A percentile compares a stretch with the other conserved stretches of the same genome.
Evolutionary conservation across 768 basidiomycete genomes (phyloP).

Genomic region (Mycena floridula): DNA sequence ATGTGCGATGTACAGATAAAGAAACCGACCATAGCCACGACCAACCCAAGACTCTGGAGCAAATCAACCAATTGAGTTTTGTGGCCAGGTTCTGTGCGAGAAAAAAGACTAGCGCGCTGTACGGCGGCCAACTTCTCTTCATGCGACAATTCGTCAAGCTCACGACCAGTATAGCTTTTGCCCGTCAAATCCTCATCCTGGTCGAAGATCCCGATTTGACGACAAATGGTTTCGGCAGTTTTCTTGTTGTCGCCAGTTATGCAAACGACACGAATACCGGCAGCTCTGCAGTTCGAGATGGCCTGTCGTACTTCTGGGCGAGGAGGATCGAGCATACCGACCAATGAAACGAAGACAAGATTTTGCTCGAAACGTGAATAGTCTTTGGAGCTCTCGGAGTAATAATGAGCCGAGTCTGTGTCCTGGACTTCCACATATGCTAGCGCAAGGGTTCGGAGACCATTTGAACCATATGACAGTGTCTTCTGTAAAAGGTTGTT

Average conservation of each 20-base stretch:
- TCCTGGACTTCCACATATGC: conserved; percentile 80
- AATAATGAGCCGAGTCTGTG: conserved; percentile 75
- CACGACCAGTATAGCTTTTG: conserved; percentile 92
- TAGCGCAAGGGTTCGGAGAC: conserved; percentile 87
- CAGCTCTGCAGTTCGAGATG: conserved; percentile 84
- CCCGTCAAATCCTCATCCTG: conserved; percentile 84
- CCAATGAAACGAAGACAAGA: conserved; percentile 90
- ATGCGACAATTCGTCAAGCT: conserved; percentile 75
- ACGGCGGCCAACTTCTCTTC: conserved; percentile 85
- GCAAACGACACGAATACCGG: conserved; percentile 93
- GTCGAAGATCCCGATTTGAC: conserved; percentile 91
- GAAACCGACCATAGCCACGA: conserved; percentile 83
- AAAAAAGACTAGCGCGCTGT: conserved; percentile 84
- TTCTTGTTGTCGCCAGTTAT: conserved; percentile 98
- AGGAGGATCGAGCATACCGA: conserved; percentile 97
- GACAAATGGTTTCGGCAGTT: conserved; percentile 95
- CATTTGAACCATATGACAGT: conserved; percentile 67
- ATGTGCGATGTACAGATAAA: background rate
- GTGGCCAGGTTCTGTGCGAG: conserved; percentile 90
- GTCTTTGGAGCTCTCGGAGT: conserved; percentile 69
- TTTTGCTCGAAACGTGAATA: conserved; percentile 89
- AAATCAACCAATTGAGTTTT: conserved; percentile 94
- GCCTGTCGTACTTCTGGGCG: conserved; percentile 88
- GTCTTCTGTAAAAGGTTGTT: conserved; percentile 57
- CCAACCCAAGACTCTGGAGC: conserved; percentile 83